phyloP scores from a whole-genome alignment of 140 eudicot genomes.

The Flaveria floridana region DNA sequence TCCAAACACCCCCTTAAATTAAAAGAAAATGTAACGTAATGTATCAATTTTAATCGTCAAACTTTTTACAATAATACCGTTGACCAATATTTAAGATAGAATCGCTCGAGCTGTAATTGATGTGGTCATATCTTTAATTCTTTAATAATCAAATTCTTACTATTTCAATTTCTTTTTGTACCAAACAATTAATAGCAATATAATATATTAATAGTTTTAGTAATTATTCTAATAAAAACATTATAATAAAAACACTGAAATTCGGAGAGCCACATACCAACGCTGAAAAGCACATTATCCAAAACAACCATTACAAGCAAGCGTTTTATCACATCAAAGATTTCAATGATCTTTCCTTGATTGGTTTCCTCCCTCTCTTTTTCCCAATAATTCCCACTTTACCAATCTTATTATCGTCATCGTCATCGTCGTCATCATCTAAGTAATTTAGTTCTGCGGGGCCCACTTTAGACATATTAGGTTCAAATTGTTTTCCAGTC shows the following conservation, averaged over 20 bases:
- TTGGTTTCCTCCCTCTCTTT: constrained; percentile 55
- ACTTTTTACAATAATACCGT: too few species aligned
- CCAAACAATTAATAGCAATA: too few species aligned
- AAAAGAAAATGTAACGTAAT: too few species aligned
- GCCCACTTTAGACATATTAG: neutral
- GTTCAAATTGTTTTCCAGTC: constrained; percentile 9
- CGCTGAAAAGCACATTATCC: constrained; percentile 23
- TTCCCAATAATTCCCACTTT: constrained; percentile 23
- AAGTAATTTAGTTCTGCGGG: neutral
- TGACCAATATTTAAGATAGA: too few species aligned
- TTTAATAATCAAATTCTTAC: too few species aligned
- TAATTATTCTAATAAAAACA: neutral
- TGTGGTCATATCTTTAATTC: too few species aligned
- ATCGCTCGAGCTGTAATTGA: too few species aligned
- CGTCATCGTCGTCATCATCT: constrained; percentile 3
- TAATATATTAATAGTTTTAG: neutral
- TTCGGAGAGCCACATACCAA: constrained; percentile 22
- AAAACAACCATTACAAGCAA: constrained; percentile 13
- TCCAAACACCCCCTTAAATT: too few species aligned
- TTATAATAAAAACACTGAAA: neutral
- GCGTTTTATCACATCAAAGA: constrained; percentile 51
- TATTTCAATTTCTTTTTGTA: too few species aligned
- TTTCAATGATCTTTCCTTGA: constrained; percentile 72
- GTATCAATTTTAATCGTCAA: too few species aligned
- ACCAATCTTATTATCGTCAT: neutral